Base-by-base conservation (phyloP, 2,329 filamentous ascomycete species). In the Remersonia thermophila region DNA sequence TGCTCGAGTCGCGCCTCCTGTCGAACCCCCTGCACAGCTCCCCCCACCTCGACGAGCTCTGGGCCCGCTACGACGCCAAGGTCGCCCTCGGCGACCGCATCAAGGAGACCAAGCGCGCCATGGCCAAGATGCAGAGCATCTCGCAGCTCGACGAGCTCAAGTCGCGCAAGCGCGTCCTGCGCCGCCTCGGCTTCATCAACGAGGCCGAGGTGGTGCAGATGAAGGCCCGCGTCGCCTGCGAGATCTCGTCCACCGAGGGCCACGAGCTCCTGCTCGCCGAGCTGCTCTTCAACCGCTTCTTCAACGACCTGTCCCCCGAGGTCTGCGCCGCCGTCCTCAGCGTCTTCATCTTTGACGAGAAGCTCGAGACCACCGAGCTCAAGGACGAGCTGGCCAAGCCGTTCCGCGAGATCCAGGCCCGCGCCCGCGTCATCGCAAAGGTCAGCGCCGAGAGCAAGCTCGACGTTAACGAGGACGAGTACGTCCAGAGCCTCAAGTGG, bases 281-380 rank as follows among this genome's bases (percentile, higher is more conserved):
- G 59, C 69, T 98, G 18, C 71, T 98, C 1, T 96, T 98, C 60
- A 93, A 96, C 58, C 77, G 87, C 27, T 96, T 95, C 69, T 98
- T 98, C 71, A 98, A 96, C 55, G 87, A 95, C 54, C 66, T 96
- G 30, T 78, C 78, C 0, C 86, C 91, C 0, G 89, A 96, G 57
- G 73, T 89, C 47, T 83, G 80, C 50, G 91, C 91, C 1, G 74
- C 89, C 0, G 76, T 87, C 5, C 69, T 98, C 40, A 93, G 84
- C 50, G 87, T 84, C 53, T 96, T 98, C 62, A 91, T 98, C 46
- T 95, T 96, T 48, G 93, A 98, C 54, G 91, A 98, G 62, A 94
- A 93, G 67, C 78, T 83, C 32, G 82, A 89, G 50, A 77, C 87
- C 10, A 65, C 75, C 3, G 71, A 76, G 11, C 66, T 95, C 33